Base-by-base conservation (phyloP, 352 stramenopile species). In the Phytopythium ostracodes region DNA sequence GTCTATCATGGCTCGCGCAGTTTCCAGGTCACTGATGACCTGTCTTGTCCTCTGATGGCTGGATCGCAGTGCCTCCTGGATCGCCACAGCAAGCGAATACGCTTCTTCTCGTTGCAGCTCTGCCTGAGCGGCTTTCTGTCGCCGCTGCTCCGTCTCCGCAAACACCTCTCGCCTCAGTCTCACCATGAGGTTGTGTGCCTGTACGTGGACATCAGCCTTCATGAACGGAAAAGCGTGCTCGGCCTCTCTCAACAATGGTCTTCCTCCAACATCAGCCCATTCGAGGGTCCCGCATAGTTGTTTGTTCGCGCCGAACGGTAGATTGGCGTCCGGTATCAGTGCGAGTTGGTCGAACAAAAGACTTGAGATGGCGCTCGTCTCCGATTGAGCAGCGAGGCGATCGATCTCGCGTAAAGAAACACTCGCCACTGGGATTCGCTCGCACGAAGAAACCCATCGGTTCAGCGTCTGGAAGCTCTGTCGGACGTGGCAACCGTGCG, bases 261-360 rank as follows among this genome's bases (percentile, higher is more conserved):
- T 35, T 1, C 43, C 51, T 9, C 50, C 36, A 10, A 67, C 61
- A 66, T 67, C 61, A 42, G 55, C 50, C 73, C 74, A 85, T 58
- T 78, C 62, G 8, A 81, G 56, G 1, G 70, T 78, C 2, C 70
- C 72, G 24, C 70, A 35, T 15, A 51, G 64, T 15, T 71, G 25
- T 25, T 81, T 86, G 24, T 71, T 74, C 2, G 68, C 56, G 11
- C 38, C 68, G 53, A 81, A 70, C 7, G 71, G 65, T n/a, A 77
- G 42, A 8, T 25, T 31, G 15, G 49, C 8, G 17, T 76, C 49
- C 1, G 66, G 29, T 15, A 89, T 35, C 20, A 92, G 63, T 18
- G 68, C 66, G 5, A 92, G 47, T 50, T 90, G 83, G 49, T 92
- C 83, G 55, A 87, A 81, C 14, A 75, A 65, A 5, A 92, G 60